Evolutionary conservation across 2,329 filamentous ascomycete species (phyloP).

Genomic region (Cytospora schulzeri): DNA sequence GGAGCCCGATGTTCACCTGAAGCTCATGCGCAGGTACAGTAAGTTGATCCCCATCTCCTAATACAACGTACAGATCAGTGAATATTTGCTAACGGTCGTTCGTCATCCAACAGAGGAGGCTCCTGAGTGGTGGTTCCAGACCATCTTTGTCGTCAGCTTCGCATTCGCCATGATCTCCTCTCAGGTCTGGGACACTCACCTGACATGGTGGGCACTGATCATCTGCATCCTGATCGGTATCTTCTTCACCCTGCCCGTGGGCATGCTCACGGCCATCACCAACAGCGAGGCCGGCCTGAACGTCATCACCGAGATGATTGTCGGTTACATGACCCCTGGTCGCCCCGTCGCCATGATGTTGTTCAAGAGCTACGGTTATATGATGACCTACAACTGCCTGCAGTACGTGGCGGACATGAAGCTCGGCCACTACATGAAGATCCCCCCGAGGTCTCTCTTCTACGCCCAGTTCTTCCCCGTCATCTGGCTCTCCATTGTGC

Average conservation of each 20-base stretch:
- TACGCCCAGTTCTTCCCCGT: slow-evolving; percentile 18
- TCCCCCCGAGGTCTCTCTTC: slow-evolving; percentile 31
- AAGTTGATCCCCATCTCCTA: neutral
- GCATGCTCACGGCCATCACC: slow-evolving; percentile 38
- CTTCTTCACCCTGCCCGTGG: slow-evolving; percentile 37
- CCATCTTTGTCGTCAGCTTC: slow-evolving; percentile 17
- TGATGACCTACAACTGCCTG: slow-evolving; percentile 46
- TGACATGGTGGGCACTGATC: slow-evolving; percentile 28
- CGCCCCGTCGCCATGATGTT: slow-evolving; percentile 55
- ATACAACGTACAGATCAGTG: neutral
- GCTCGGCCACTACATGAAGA: slow-evolving; percentile 47
- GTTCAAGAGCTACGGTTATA: slow-evolving; percentile 55
- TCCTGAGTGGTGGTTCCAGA: slow-evolving; percentile 25
- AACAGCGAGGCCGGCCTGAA: slow-evolving; percentile 46
- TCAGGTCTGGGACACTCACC: slow-evolving; percentile 18
- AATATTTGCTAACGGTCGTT: neutral
- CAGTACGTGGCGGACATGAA: slow-evolving; percentile 46
- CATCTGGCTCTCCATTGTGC: slow-evolving; percentile 41
- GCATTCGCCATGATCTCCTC: slow-evolving; percentile 19
- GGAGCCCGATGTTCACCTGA: slow-evolving; percentile 25
- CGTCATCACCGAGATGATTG: slow-evolving; percentile 53
- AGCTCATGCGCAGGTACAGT: slow-evolving; percentile 23
- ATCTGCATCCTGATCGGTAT: slow-evolving; percentile 34
- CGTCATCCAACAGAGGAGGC: slow-evolving; percentile 4
- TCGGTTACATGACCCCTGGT: slow-evolving; percentile 55